Conservation (phyloP, 495 filamentous ascomycete genomes). For the Delitschia confertaspora region DNA sequence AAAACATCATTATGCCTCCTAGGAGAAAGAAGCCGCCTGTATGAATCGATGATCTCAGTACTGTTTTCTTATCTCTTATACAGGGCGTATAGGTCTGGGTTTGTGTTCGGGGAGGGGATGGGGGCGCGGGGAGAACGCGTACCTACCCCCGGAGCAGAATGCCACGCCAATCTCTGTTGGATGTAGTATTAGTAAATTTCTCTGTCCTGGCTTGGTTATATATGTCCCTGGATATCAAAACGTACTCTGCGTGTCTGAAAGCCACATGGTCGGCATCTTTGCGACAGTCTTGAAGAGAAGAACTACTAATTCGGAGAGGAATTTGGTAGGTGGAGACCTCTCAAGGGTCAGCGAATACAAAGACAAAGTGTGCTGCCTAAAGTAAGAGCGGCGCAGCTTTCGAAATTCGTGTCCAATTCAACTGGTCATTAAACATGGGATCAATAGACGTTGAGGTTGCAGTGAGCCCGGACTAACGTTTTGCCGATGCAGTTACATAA, state of each 20-base stretch:
- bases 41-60: conserved; percentile 4
- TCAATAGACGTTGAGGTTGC: no score
- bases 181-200: conserved; percentile 2
- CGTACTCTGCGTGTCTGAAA: conserved; percentile 91
- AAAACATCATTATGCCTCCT: conserved; percentile 90
- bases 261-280: conserved; percentile 82
- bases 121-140: conserved; percentile 26
- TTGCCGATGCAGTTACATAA: no score
- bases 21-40: conserved; percentile 81
- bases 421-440: no score
- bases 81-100: background rate
- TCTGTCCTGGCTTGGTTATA: no score
- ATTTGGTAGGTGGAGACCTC: background rate
- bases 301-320: background rate
- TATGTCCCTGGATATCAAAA: conserved; percentile 11
- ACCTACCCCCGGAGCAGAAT: conserved; percentile 92
- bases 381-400: no score
- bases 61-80: no score
- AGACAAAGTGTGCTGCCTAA: no score
- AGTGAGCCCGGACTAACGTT: no score
- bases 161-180: conserved; percentile 79
- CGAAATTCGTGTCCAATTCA: no score
- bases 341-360: background rate
- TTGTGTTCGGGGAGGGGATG: no score
- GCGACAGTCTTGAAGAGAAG: conserved; percentile 19